These are phyloP conservation scores for Trapa bicornis DNA, from an alignment of 345 rosid species.

Conservation along the genomic window DNA sequence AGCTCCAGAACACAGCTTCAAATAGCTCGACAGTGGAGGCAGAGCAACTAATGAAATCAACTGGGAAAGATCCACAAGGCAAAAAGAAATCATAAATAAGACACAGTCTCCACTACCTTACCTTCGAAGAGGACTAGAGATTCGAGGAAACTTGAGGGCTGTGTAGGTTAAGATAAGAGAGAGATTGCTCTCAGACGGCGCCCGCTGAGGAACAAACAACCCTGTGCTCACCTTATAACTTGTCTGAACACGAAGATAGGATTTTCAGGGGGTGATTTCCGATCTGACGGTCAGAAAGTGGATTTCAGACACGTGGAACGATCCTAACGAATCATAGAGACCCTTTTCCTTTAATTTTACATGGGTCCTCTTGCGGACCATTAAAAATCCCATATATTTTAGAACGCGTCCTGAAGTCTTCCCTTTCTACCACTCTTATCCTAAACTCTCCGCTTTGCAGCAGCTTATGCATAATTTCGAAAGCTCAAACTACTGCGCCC, in stretches of 20 bases:
- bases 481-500: too few relatives aligned
- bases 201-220: neutral
- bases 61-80: neutral
- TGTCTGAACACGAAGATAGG: neutral
- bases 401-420: neutral
- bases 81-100: neutral
- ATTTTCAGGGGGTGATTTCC: neutral
- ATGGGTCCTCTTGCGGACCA: neutral
- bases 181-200: conserved; percentile 6
- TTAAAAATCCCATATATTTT: neutral
- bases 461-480: neutral
- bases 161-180: neutral
- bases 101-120: neutral
- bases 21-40: neutral
- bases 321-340: neutral
- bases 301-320: neutral
- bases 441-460: neutral
- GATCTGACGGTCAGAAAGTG: conserved; percentile 1
- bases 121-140: conserved; percentile 5
- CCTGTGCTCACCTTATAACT: neutral
- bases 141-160: neutral
- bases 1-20: neutral
- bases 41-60: too few relatives aligned
- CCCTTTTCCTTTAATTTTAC: too few relatives aligned
- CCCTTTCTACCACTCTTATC: neutral